Evolutionary conservation across 345 rosid genomes (phyloP), one percentile per base, ranked within the genome.

Genomic region (Fremontodendron californicum): DNA sequence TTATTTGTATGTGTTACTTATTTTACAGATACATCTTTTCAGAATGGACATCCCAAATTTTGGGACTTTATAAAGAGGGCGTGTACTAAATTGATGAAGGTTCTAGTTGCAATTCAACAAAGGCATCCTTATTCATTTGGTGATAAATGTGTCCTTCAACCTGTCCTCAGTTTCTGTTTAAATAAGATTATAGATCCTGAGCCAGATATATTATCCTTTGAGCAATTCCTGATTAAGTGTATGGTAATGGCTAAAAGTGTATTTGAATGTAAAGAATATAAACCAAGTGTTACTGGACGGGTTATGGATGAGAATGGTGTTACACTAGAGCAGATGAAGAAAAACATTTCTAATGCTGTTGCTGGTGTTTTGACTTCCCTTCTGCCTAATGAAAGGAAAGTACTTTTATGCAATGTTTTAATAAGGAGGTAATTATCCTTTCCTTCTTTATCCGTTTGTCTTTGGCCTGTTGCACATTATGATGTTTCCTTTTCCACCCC

Each of bases 71-170:
- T 86, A 58, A 93, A 91, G 88, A 89, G 93, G 84, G 93, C 93
- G 74, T 91, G 97, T 79, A 89, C 89, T 40, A 96, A 96, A 84
- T 80, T 96, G 85, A 92, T 96, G 94, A 96, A 96, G 85, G 92
- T 96, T 83, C 82, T 96, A 75, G 84, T 88, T 65, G 86, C 91
- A 57, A 83, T 96, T 78, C 98, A 93, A 82, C 89, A 87, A 77
- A 89, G 94, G 72, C 99, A 96, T 89, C 98, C 98, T 78, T 93
- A 86, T 84, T 84, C 98, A 39, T 96, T 96, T 88, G 96, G 99
- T 79, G 94, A 93, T 81, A 89, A 87, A 80, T 83, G 90, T 78
- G 91, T 88, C 80, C 94, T 96, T 88, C 95, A 87, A 67, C 85
- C 80, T 66, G 90, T 93, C 45, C 66, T 93, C 91, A 94, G 89